phyloP scores from a whole-genome alignment of 2,329 filamentous ascomycete species.

The Seiridium cupressi region DNA sequence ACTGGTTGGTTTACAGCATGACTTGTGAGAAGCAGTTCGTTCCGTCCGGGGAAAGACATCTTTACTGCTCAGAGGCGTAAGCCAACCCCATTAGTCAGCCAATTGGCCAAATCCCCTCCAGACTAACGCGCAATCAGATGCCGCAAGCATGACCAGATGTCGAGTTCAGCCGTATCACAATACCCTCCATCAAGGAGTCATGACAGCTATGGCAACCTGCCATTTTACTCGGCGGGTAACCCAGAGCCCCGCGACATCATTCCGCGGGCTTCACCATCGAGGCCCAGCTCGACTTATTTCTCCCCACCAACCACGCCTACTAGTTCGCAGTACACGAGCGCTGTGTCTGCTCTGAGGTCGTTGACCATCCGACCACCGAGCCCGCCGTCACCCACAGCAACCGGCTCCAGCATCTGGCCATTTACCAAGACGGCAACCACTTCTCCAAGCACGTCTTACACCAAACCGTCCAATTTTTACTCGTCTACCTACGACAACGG shows the following conservation, averaged over 20 bases:
- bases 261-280: conserved; percentile 61
- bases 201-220: conserved; percentile 35
- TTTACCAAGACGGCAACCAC: conserved; percentile 50
- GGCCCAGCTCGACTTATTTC: conserved; percentile 54
- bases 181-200: conserved; percentile 24
- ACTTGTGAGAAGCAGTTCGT: conserved; percentile 66
- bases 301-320: conserved; percentile 52
- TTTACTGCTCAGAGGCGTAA: conserved; percentile 65
- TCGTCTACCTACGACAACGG: conserved; percentile 53
- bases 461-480: conserved; percentile 39
- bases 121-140: conserved; percentile 40
- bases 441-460: conserved; percentile 54
- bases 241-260: conserved; percentile 61
- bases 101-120: conserved; percentile 16
- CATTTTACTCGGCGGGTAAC: conserved; percentile 43
- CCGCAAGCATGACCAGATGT: conserved; percentile 50
- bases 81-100: conserved; percentile 25
- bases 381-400: conserved; percentile 51
- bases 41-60: conserved; percentile 52
- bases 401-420: conserved; percentile 48
- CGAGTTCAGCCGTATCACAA: conserved; percentile 28
- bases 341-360: conserved; percentile 55
- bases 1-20: conserved; percentile 49
- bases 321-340: conserved; percentile 44
- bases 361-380: conserved; percentile 53